Base-by-base conservation (phyloP, 2,329 filamentous ascomycete species). In the Fusarium papillatum region DNA sequence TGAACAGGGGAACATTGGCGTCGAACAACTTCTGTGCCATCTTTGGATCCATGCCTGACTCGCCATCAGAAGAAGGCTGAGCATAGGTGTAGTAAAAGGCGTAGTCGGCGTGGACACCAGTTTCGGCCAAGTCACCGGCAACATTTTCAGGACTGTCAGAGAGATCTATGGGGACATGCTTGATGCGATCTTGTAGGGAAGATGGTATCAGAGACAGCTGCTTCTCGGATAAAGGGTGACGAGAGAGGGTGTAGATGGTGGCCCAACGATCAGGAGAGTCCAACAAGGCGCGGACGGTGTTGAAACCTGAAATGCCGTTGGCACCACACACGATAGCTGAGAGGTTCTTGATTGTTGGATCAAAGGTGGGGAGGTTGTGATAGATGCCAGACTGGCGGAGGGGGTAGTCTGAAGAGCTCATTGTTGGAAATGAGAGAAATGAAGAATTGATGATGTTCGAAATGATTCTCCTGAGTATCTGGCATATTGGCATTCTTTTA, bases 41-140 rank as follows among this genome's bases (percentile, higher is more conserved):
- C 10, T 46, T 46, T 46, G 22, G 43, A 4, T 46, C n/a, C 43
- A 46, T 46, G 7, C 43, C 43, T 5, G 43, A 46, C n/a, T 46
- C 43, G 7, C 43, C 43, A 46, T 55, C 31, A 34, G 53, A 24
- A 43, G 63, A 22, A 46, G 34, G 43, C 22, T 24, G 43, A 46
- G 43, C 43, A 14, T 66, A 70, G 41, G 62, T 16, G 29, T 66
- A 70, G 55, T 50, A 70, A 26, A 70, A 70, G 24, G 57, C 41
- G n/a, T 70, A 66, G 19, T 62, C 62, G 1, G 62, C 41, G 5
- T n/a, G 13, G 13, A 61, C 62, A 5, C 43, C 43, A 24, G 43
- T 13, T 24, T 24, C 7, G 2, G 6, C 7, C 11, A 46, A 22
- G 41, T 22, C 13, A 3, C 41, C 0, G 6, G 41, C 41, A 26